Evolutionary conservation across 108 stramenopile species (phyloP).

Genomic region (Hondaea fermentalgiana): DNA sequence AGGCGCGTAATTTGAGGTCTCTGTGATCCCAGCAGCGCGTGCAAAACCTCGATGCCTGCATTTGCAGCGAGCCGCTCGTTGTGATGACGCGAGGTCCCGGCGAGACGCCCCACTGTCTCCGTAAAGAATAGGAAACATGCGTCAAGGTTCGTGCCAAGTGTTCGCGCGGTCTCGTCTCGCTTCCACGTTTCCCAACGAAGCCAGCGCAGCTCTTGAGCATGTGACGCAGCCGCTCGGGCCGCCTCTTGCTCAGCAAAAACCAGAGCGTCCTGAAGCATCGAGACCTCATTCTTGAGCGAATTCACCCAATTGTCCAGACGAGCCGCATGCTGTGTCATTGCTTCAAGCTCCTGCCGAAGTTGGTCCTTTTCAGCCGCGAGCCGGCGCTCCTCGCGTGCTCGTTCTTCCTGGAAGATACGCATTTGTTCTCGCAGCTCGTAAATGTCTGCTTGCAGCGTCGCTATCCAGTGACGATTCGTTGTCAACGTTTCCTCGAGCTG

Average conservation of each 20-base stretch:
- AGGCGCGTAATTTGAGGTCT: not conserved
- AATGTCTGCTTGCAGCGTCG: not conserved
- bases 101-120: not conserved
- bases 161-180: not conserved
- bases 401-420: not conserved
- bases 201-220: not conserved
- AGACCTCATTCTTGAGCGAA: not conserved
- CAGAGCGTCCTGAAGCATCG: not conserved
- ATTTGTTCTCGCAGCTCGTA: not conserved
- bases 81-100: not conserved
- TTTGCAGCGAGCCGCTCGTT: not conserved
- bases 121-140: not conserved
- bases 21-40: not conserved
- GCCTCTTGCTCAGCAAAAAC: not conserved
- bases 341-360: not conserved
- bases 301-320: not conserved
- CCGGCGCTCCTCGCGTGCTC: not conserved
- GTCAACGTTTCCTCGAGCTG: not conserved
- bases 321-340: not conserved
- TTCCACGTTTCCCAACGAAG: slow-evolving; percentile 7
- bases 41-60: not conserved
- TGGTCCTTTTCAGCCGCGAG: not conserved
- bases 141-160: not conserved
- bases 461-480: not conserved
- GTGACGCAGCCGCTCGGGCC: not conserved